Base-by-base conservation (phyloP, 1,284 basidiomycete species). In the Athelia sp. region DNA sequence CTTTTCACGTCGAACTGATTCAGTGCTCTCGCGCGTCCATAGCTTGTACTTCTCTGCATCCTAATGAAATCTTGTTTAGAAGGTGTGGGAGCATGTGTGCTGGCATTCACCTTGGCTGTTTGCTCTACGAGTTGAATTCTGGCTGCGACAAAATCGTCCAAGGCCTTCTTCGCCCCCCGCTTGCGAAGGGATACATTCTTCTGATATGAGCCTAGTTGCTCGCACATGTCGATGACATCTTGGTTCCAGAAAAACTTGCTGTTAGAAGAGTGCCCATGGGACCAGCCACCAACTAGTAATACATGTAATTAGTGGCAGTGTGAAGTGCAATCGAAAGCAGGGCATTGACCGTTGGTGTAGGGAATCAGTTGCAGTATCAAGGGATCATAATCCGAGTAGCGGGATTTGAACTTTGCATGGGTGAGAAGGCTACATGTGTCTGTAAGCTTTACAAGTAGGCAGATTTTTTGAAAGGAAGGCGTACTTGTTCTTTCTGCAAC, bases 211-310 rank as follows among this genome's bases (percentile, higher is more conserved):
- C 50, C 55, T 3, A 65, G 49, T 45, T 49, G 53, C 18, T 47
- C 26, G 2, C 54, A 50, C 53, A 69, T 60, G 2, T 54, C 51
- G 14, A 55, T 43, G 29, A 71, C 54, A 45, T 71, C 69, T 2
- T 49, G 22, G 17, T 54, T 52, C 69, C 68, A 71, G 52, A 64
- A 70, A 50, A 62, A 69, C n/a, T 57, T 57, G 48, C 60, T 64
- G 2, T 45, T 49, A 19, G 61, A 61, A 13, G 54, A 35, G 44
- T 58, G 56, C 1, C 63, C 60, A 48, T 66, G 57, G 4, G 58
- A 38, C 58, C 61, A 62, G 17, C 62, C 66, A 19, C 68, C 63
- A 45, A 60, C 68, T 70, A 48, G 21, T 1, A 40, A 45, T 47
- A 23, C n/a, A n/a, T n/a, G n/a, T n/a, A n/a, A n/a, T n/a, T n/a